Evolutionary conservation across 495 filamentous ascomycete species (phyloP).

Genomic region (Aspergillus nidulans): DNA sequence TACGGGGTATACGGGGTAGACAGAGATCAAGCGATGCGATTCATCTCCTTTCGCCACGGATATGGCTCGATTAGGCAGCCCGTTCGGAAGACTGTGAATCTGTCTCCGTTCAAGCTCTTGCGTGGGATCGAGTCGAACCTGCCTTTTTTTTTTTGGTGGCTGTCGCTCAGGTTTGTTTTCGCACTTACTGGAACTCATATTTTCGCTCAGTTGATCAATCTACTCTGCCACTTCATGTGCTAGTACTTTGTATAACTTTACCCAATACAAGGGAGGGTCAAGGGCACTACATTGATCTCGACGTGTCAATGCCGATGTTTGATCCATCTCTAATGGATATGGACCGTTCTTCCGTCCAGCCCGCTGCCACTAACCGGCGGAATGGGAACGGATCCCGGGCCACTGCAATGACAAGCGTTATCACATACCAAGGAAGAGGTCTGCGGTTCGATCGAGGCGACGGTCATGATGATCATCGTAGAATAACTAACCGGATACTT

Average conservation of each 20-base stretch:
- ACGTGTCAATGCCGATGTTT: constrained; percentile 13
- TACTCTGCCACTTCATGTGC: neutral
- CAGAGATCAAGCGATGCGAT: neutral
- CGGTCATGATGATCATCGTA: constrained; percentile 5
- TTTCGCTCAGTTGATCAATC: neutral
- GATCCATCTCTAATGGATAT: constrained; percentile 15
- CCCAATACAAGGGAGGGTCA: neutral
- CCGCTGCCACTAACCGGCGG: constrained; percentile 16
- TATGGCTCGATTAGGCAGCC: constrained; percentile 8
- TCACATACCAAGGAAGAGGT: constrained; percentile 21
- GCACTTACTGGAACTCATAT: neutral
- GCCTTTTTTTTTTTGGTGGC: neutral
- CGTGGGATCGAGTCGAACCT: neutral
- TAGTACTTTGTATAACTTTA: too few relatives aligned
- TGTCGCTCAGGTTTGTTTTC: neutral
- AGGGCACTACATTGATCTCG: neutral
- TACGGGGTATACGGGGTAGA: too few relatives aligned
- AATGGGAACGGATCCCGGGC: too few relatives aligned
- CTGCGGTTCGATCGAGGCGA: constrained; percentile 20
- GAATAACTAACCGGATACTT: neutral
- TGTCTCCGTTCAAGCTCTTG: neutral
- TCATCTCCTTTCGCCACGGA: constrained; percentile 22
- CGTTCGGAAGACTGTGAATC: neutral
- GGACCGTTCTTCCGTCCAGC: constrained; percentile 9
- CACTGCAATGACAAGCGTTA: neutral